A percentile compares a stretch with the other conserved stretches of the same genome.
These are phyloP conservation scores for Fragosphaeria purpurea DNA, from an alignment of 2,329 filamentous ascomycete genomes.

Conservation along the genomic window DNA sequence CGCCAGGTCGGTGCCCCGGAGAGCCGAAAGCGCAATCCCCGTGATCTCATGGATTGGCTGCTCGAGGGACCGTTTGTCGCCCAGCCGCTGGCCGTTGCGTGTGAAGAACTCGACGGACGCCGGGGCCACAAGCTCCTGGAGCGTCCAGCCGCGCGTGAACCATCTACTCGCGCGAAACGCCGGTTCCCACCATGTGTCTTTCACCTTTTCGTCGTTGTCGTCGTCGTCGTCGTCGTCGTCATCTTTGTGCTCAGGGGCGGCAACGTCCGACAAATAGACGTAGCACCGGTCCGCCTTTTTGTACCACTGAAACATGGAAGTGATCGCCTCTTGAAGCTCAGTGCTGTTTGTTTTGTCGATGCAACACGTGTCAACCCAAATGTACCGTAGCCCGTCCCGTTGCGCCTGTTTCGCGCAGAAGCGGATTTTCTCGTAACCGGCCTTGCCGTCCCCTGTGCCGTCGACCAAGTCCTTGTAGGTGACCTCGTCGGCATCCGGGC, in stretches of 20 bases:
- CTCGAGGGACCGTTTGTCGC: constrained; percentile 16
- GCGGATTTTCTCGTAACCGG: constrained; percentile 5
- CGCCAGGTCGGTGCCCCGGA: constrained; percentile 11
- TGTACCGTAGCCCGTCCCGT: not conserved
- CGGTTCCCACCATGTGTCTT: not conserved
- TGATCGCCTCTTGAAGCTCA: constrained; percentile 5
- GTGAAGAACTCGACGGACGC: constrained; percentile 19
- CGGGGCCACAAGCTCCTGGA: constrained; percentile 17
- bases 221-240: no score
- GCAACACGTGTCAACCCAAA: constrained; percentile 11
- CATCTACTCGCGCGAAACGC: constrained; percentile 1
- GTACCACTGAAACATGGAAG: constrained; percentile 9
- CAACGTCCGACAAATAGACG: constrained; percentile 3
- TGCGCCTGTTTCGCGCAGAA: not conserved
- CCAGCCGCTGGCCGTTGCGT: constrained; percentile 12
- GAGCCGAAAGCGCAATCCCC: constrained; percentile 11
- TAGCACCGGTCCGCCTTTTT: constrained; percentile 1
- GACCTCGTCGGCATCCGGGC: constrained; percentile 6
- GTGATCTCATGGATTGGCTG: constrained; percentile 17
- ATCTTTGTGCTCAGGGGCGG: not conserved
- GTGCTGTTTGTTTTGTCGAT: constrained; percentile 4
- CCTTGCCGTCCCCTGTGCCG: not conserved
- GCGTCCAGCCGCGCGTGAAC: constrained; percentile 13
- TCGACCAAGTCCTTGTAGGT: constrained; percentile 9
- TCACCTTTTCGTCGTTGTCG: no score